These are phyloP conservation scores for Aleurites moluccanus DNA, from an alignment of 441 rosid genomes.

Conservation along the genomic window DNA sequence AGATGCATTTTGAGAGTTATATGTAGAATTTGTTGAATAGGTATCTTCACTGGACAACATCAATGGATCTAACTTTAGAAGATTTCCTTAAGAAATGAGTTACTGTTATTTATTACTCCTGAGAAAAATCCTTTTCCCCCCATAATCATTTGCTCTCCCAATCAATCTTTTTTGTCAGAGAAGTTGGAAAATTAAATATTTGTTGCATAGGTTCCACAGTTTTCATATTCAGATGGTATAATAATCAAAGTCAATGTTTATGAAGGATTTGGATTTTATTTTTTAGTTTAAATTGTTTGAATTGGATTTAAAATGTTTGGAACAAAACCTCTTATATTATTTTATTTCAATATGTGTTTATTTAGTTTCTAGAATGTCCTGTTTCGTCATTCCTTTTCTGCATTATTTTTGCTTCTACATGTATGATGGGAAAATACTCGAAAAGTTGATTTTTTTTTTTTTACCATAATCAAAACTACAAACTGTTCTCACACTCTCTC, in stretches of 20 bases:
- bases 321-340: too few species aligned
- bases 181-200: background rate
- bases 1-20: background rate
- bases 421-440: background rate
- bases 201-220: background rate
- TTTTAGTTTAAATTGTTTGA: background rate
- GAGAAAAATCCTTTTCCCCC: background rate
- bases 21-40: background rate
- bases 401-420: too few species aligned
- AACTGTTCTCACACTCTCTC: too few species aligned
- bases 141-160: background rate
- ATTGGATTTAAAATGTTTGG: background rate
- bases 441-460: background rate
- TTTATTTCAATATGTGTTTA: too few species aligned
- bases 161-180: background rate
- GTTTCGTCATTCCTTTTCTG: too few species aligned
- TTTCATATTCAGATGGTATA: background rate
- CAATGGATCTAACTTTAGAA: background rate
- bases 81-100: background rate
- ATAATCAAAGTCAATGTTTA: too few species aligned
- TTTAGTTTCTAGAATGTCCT: too few species aligned
- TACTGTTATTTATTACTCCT: background rate
- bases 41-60: background rate
- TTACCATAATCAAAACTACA: too few species aligned
- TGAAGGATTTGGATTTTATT: too few species aligned